A percentile compares a stretch with the other conserved stretches of the same genome.
Conservation (phyloP, 1,284 basidiomycete genomes). For the Dichomitus squalens region DNA sequence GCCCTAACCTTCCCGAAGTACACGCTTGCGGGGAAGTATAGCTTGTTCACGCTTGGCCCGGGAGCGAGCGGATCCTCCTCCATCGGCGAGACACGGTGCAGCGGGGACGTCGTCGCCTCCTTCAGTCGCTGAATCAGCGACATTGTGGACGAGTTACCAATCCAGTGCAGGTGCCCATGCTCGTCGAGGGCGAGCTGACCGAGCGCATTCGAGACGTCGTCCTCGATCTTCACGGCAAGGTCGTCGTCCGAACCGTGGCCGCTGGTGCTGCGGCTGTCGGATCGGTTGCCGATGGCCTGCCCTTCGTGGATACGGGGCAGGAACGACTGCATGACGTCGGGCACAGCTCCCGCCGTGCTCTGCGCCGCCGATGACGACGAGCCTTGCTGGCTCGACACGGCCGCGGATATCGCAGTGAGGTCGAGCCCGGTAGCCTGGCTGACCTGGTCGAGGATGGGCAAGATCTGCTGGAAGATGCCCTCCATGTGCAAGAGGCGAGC, state of each 20-base stretch:
- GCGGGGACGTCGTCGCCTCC: conserved; percentile 68
- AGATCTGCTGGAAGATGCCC: conserved; percentile 73
- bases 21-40: conserved; percentile 87
- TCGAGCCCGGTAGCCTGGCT: conserved; percentile 46
- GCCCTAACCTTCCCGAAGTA: conserved; percentile 87
- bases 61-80: conserved; percentile 78
- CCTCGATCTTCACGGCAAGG: conserved; percentile 51
- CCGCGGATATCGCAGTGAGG: conserved; percentile 34
- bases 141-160: conserved; percentile 89
- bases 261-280: conserved; percentile 38
- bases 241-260: conserved; percentile 30
- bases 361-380: conserved; percentile 28
- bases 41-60: conserved; percentile 75
- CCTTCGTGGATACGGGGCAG: conserved; percentile 31
- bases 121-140: conserved; percentile 88
- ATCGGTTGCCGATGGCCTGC: conserved; percentile 32
- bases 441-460: conserved; percentile 73
- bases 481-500: conserved; percentile 84
- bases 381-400: conserved; percentile 26
- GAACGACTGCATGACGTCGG: conserved; percentile 30
- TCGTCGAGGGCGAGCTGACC: conserved; percentile 88
- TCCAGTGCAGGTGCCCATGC: conserved; percentile 90
- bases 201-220: conserved; percentile 77
- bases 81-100: conserved; percentile 79
- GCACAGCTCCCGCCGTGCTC: conserved; percentile 13